Conservation (phyloP, 2,329 filamentous ascomycete genomes). For the Phyllosticta paracitricarpa region DNA sequence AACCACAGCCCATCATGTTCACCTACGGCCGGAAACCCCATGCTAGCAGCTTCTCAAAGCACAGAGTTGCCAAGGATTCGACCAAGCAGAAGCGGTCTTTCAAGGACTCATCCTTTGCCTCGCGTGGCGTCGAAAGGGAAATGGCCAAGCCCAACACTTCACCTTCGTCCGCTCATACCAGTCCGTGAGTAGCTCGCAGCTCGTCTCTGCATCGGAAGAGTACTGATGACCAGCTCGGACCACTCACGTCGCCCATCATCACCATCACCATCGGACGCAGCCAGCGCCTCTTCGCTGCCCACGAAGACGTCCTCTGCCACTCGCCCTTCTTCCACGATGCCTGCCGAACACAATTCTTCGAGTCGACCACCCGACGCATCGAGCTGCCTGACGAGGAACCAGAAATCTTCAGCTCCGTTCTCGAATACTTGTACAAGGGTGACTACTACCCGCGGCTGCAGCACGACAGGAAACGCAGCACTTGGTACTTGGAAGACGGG, state of each 20-base stretch:
- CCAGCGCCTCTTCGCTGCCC: conserved; percentile 80
- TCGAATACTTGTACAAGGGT: conserved; percentile 89
- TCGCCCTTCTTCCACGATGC: conserved; percentile 69
- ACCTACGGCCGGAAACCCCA: conserved; percentile 20
- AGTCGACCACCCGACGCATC: conserved; percentile 56
- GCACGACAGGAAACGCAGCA: conserved; percentile 70
- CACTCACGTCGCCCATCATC: conserved; percentile 49
- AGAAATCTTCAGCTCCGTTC: conserved; percentile 79
- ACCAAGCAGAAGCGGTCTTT: conserved; percentile 28
- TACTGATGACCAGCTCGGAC: conserved; percentile 11
- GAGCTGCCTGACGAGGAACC: conserved; percentile 76
- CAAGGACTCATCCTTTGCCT: conserved; percentile 18
- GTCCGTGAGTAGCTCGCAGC: conserved; percentile 16
- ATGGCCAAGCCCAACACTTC: conserved; percentile 19
- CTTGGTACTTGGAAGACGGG: conserved; percentile 68
- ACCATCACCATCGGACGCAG: conserved; percentile 73
- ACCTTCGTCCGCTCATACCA: conserved; percentile 3
- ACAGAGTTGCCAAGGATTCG: conserved; percentile 29
- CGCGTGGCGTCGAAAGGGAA: conserved; percentile 18
- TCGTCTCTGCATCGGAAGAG: background rate
- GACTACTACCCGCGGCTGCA: conserved; percentile 80
- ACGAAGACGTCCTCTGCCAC: conserved; percentile 70
- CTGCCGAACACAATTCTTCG: conserved; percentile 54
- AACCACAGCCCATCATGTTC: conserved; percentile 22
- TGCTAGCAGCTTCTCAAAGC: conserved; percentile 29